These are phyloP conservation scores for Podaxis rugospora DNA, from an alignment of 768 basidiomycete species.

Conservation along the genomic window DNA sequence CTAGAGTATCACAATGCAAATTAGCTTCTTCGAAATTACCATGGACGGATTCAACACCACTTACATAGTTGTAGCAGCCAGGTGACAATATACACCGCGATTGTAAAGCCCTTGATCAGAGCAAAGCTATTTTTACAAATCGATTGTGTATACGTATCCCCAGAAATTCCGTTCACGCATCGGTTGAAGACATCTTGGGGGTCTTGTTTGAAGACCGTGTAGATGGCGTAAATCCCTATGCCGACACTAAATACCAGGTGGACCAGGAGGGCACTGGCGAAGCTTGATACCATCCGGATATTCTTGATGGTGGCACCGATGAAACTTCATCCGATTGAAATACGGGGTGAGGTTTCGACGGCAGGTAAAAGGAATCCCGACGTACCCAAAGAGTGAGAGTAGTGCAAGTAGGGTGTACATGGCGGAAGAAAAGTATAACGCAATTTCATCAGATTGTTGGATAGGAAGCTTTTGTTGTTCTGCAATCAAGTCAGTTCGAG, in stretches of 20 bases:
- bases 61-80: conserved; percentile 55
- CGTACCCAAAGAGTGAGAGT: conserved; percentile 46
- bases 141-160: conserved; percentile 21
- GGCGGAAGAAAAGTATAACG: conserved; percentile 42
- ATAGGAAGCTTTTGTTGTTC: conserved; percentile 27
- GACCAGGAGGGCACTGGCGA: conserved; percentile 38
- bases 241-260: conserved; percentile 43
- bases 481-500: conserved; percentile 9
- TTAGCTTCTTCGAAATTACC: not conserved
- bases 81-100: conserved; percentile 42
- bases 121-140: conserved; percentile 39
- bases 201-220: conserved; percentile 42
- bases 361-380: not conserved
- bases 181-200: conserved; percentile 28
- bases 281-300: conserved; percentile 37
- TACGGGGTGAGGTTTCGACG: not conserved
- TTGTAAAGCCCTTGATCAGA: conserved; percentile 36
- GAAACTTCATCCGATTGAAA: conserved; percentile 22
- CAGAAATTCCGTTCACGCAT: conserved; percentile 30
- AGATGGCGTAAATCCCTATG: conserved; percentile 44
- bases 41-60: conserved; percentile 21
- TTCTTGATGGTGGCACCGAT: conserved; percentile 41
- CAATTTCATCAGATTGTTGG: conserved; percentile 31
- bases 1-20: conserved; percentile 24
- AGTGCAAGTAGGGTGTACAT: conserved; percentile 45